Conservation (phyloP, 768 basidiomycete genomes). For the Psilocybe cyanescens region DNA sequence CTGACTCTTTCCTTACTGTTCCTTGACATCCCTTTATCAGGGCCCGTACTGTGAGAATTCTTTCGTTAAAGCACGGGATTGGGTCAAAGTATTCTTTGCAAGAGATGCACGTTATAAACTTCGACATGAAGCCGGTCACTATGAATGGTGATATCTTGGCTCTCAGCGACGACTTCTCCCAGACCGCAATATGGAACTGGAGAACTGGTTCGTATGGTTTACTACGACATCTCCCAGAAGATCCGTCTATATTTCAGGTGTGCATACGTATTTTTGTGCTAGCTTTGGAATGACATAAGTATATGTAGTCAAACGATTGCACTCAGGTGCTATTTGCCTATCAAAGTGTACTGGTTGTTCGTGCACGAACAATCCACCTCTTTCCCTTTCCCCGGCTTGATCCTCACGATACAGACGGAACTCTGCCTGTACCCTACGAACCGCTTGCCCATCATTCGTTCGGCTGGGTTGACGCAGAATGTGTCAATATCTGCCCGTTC, state of each 20-base stretch:
- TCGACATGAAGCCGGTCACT: conserved; percentile 45
- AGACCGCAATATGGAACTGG: conserved; percentile 63
- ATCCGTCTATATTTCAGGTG: conserved; percentile 33
- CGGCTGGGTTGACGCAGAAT: conserved; percentile 71
- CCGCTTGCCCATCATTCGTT: conserved; percentile 54
- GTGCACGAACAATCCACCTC: conserved; percentile 60
- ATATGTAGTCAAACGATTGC: conserved; percentile 49
- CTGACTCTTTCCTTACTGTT: too few species aligned
- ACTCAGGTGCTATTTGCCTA: conserved; percentile 54
- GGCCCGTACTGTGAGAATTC: conserved; percentile 33
- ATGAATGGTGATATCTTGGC: conserved; percentile 57
- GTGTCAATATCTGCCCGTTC: conserved; percentile 31
- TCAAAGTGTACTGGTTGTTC: conserved; percentile 55
- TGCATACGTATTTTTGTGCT: conserved; percentile 10
- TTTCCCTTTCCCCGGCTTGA: conserved; percentile 51
- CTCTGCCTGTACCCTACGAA: conserved; percentile 28
- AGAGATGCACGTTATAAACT: conserved; percentile 38
- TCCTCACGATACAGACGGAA: conserved; percentile 2
- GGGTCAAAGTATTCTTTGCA: conserved; percentile 29
- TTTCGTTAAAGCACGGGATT: conserved; percentile 25
- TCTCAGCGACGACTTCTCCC: conserved; percentile 53
- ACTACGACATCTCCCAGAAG: conserved; percentile 40
- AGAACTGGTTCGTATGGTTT: conserved; percentile 47
- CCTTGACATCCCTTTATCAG: conserved; percentile 21
- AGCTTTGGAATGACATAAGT: background rate